Base-by-base conservation (phyloP, 495 filamentous ascomycete genomes). In the Lophiostoma macrostomum region DNA sequence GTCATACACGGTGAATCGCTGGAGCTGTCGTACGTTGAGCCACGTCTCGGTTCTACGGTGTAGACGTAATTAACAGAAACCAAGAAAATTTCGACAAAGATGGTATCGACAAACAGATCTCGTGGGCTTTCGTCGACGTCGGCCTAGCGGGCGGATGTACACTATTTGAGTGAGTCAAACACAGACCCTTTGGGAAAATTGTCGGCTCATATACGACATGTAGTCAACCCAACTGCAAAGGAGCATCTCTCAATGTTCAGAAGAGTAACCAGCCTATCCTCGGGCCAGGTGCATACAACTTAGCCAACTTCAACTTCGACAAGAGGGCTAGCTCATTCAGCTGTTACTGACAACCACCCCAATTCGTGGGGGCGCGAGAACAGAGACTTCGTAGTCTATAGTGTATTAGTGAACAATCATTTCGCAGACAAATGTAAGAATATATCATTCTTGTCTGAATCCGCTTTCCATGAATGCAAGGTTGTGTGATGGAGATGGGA, bases 341-440 rank as follows among this genome's bases (percentile, higher is more conserved):
- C 18, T 40, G 37, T 24, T 40, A 22, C 25, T 40, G 37, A 40
- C n/a, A n/a, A n/a, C n/a, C n/a, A n/a, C n/a, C n/a, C n/a, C n/a
- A n/a, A n/a, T n/a, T n/a, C n/a, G n/a, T n/a, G n/a, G n/a, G n/a
- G n/a, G n/a, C n/a, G n/a, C n/a, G n/a, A n/a, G n/a, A n/a, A n/a
- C n/a, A n/a, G n/a, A n/a, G n/a, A n/a, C n/a, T n/a, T n/a, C n/a
- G n/a, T n/a, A n/a, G n/a, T n/a, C n/a, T n/a, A n/a, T n/a, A n/a
- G n/a, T n/a, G n/a, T n/a, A n/a, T n/a, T n/a, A n/a, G n/a, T n/a
- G n/a, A n/a, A n/a, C n/a, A n/a, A n/a, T n/a, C n/a, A n/a, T n/a
- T n/a, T n/a, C n/a, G n/a, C n/a, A n/a, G n/a, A n/a, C n/a, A n/a
- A n/a, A n/a, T n/a, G n/a, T n/a, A n/a, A n/a, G n/a, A n/a, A n/a